Evolutionary conservation across 179 eudicot species (phyloP), one percentile per base, ranked within the genome.

Genomic region (Patellifolia procumbens): DNA sequence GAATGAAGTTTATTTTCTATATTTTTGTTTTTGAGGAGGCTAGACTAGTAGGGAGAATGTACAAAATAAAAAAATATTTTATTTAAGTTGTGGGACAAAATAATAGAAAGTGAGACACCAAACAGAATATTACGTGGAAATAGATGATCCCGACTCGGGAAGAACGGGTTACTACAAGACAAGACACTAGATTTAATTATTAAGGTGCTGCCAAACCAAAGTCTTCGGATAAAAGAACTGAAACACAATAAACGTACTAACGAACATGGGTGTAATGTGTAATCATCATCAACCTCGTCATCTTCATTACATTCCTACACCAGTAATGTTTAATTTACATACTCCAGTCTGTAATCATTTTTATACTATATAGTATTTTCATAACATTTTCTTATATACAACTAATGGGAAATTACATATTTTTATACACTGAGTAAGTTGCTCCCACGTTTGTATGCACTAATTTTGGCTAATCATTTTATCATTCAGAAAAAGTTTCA

Each of bases 381-480:
- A 19, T 26, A 1, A 49, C 59, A 64, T 67, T 67, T 59, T 53
- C 63, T 67, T 37, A n/a, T n/a, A n/a, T n/a, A n/a, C n/a, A n/a
- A n/a, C n/a, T n/a, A n/a, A n/a, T n/a, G n/a, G n/a, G n/a, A n/a
- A n/a, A n/a, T n/a, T n/a, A n/a, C n/a, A n/a, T n/a, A n/a, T n/a
- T n/a, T n/a, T n/a, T 39, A 7, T 17, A 62, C 60, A 70, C 37
- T 52, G 15, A 39, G 48, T 73, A 67, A 80, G 90, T 82, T 67
- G 82, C 79, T 72, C 77, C 82, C 83, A 83, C 83, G 81, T 84
- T 84, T 73, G 76, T 55, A 37, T 69, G 87, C 83, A 68, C 85
- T 77, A 81, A 78, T 72, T 76, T 70, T 74, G 83, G 84, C 67
- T 22, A 76, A 46, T 53, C 26, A 49, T 69, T 83, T 46, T 77